Percentiles rank a stretch among this genome's conserved stretches.
These are phyloP conservation scores for Acanthamoeba lenticulata DNA, from an alignment of 208 protist species.

Conservation along the genomic window DNA sequence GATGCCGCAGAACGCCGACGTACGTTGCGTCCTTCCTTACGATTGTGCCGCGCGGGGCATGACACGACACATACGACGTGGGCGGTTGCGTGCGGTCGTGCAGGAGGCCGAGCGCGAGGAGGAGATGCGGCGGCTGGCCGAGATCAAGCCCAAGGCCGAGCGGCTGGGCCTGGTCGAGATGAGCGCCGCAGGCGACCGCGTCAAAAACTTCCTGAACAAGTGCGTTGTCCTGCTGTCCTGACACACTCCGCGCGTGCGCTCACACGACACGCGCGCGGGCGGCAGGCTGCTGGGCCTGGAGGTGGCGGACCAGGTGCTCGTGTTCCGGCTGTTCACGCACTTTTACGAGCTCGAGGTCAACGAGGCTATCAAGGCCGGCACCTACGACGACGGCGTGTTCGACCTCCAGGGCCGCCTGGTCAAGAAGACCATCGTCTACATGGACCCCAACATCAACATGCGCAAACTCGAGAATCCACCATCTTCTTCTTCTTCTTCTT, in stretches of 20 bases:
- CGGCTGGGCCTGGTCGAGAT: neutral
- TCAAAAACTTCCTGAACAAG: constrained; percentile 4
- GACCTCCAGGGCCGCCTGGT: neutral
- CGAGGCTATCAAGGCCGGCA: neutral
- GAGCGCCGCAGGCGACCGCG: neutral
- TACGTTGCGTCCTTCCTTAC: too few relatives aligned
- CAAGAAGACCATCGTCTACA: neutral
- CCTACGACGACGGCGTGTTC: constrained; percentile 6
- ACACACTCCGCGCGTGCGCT: too few relatives aligned
- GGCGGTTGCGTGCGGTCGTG: too few relatives aligned
- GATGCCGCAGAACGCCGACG: too few relatives aligned
- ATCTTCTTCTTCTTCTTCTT: too few relatives aligned
- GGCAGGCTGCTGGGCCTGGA: neutral
- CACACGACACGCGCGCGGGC: too few relatives aligned
- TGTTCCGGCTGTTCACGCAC: neutral
- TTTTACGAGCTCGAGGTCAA: neutral
- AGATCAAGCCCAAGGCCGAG: constrained; percentile 3
- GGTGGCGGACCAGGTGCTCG: neutral
- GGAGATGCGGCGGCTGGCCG: neutral
- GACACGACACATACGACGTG: too few relatives aligned
- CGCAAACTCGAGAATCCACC: neutral
- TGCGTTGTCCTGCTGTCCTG: neutral
- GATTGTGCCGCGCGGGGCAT: too few relatives aligned
- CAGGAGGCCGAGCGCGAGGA: neutral
- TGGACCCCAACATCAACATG: constrained; percentile 11